These are phyloP conservation scores for Cyamopsis tetragonoloba DNA, from an alignment of 306 rosid genomes.

Conservation along the genomic window DNA sequence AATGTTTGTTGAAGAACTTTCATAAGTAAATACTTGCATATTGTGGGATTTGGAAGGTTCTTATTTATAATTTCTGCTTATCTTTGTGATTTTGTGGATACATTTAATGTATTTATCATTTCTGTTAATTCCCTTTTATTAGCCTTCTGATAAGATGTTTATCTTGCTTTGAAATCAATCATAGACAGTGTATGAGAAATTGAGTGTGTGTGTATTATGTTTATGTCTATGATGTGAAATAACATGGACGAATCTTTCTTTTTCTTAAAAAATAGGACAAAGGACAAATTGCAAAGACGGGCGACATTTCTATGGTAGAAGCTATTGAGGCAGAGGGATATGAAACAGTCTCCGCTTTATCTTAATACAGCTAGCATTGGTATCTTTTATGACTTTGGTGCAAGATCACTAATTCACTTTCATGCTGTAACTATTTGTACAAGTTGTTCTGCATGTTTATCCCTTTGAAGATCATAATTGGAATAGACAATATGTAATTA, in stretches of 20 bases:
- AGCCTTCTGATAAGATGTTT: conserved; percentile 3
- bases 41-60: neutral
- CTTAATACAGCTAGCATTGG: conserved; percentile 28
- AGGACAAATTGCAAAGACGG: conserved; percentile 76
- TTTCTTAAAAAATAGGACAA: conserved; percentile 48
- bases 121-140: neutral
- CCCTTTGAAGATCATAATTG: conserved; percentile 1
- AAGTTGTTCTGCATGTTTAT: neutral
- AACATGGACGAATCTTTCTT: neutral
- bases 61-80: neutral
- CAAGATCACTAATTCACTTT: conserved; percentile 11
- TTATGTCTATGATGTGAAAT: neutral
- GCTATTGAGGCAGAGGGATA: conserved; percentile 76
- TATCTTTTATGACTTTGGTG: conserved; percentile 23
- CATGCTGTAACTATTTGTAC: conserved; percentile 5
- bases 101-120: neutral
- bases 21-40: neutral
- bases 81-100: neutral
- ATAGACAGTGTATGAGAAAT: neutral
- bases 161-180: neutral
- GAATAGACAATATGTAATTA: neutral
- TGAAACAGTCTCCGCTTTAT: conserved; percentile 51
- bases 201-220: neutral
- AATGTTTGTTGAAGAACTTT: neutral
- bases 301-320: conserved; percentile 71